A percentile compares a stretch with the other conserved stretches of the same genome.
Evolutionary conservation across 1,284 basidiomycete species (phyloP).

Genomic region (Phlebopus sp.): DNA sequence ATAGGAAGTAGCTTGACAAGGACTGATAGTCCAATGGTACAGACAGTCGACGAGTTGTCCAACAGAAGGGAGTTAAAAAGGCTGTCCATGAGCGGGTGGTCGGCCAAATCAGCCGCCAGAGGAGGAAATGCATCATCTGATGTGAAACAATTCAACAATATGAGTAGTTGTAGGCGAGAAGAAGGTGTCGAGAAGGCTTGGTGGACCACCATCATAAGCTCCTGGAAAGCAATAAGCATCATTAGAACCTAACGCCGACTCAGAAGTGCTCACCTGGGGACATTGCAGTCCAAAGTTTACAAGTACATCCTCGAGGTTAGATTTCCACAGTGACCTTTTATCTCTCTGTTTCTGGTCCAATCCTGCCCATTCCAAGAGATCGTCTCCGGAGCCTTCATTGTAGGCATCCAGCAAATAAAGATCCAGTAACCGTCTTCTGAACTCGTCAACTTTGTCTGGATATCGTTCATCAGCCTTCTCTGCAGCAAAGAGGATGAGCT

Average conservation of each 20-base stretch:
- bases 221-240: constrained; percentile 38
- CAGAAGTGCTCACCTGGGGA: constrained; percentile 52
- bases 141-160: constrained; percentile 59
- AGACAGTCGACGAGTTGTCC: constrained; percentile 70
- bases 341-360: constrained; percentile 59
- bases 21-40: constrained; percentile 58
- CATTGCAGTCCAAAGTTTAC: constrained; percentile 58
- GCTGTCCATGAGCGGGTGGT: constrained; percentile 59
- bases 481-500: constrained; percentile 62
- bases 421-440: constrained; percentile 66
- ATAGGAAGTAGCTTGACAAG: constrained; percentile 71
- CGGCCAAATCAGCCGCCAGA: constrained; percentile 51
- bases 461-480: constrained; percentile 45
- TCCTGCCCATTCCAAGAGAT: constrained; percentile 69
- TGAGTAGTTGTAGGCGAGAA: constrained; percentile 64
- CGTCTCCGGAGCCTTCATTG: constrained; percentile 68
- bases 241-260: constrained; percentile 13
- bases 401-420: constrained; percentile 72
- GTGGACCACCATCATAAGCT: constrained; percentile 63
- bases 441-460: constrained; percentile 54
- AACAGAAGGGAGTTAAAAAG: constrained; percentile 62
- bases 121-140: constrained; percentile 51
- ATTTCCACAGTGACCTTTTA: constrained; percentile 64
- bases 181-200: constrained; percentile 55
- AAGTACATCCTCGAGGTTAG: constrained; percentile 70